These are phyloP conservation scores for Aspergillus candidus DNA, from an alignment of 2,329 filamentous ascomycete genomes.

Conservation along the genomic window DNA sequence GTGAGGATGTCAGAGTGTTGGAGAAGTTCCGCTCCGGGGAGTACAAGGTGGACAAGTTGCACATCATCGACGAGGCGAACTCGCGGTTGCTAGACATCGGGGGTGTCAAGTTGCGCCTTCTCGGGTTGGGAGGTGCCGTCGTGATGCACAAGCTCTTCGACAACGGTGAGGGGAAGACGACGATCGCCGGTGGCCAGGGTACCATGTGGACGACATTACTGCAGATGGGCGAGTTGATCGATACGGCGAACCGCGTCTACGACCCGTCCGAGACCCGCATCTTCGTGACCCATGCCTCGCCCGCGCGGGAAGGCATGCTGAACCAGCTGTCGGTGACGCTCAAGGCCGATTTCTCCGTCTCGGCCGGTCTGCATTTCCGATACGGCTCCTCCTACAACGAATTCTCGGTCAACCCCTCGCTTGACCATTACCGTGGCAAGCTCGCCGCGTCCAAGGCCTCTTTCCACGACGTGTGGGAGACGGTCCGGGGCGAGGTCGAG, in stretches of 20 bases:
- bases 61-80: slow-evolving; percentile 97
- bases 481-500: slow-evolving; percentile 91
- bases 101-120: slow-evolving; percentile 87
- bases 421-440: slow-evolving; percentile 98
- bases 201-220: slow-evolving; percentile 99
- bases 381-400: slow-evolving; percentile 99
- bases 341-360: slow-evolving; percentile 97
- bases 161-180: slow-evolving; percentile 95
- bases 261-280: slow-evolving; percentile 95
- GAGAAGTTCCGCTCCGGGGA: slow-evolving; percentile 97
- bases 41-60: slow-evolving; percentile 95
- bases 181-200: slow-evolving; percentile 94
- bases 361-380: slow-evolving; percentile 93
- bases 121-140: slow-evolving; percentile 90
- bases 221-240: slow-evolving; percentile 96
- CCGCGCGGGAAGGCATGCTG: slow-evolving; percentile 88
- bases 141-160: slow-evolving; percentile 99
- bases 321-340: slow-evolving; percentile 97
- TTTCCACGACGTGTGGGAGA: slow-evolving; percentile 99
- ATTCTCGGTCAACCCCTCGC: slow-evolving; percentile 95
- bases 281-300: slow-evolving; percentile 94
- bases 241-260: slow-evolving; percentile 96
- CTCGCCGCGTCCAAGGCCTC: slow-evolving; percentile 95
- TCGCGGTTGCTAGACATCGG: slow-evolving; percentile 92
- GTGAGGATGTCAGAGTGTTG: slow-evolving; percentile 93